Base-by-base conservation (phyloP, 352 stramenopile genomes). In the Halophytophthora batemanensis region DNA sequence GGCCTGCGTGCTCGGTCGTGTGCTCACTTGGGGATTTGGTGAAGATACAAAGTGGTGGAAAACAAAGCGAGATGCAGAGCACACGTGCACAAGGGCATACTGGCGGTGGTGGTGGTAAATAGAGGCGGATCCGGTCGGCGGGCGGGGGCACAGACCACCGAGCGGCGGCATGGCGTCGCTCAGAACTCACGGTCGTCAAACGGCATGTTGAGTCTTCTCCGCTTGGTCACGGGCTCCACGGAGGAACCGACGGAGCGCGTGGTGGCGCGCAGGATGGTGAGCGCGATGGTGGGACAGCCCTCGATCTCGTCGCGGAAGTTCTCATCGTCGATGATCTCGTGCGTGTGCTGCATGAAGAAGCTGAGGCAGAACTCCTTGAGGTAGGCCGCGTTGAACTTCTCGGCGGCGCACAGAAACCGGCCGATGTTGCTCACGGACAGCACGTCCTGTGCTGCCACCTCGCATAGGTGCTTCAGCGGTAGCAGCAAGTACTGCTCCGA, bases 241-340 rank as follows among this genome's bases (percentile, higher is more conserved):
- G 64, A 55, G 22, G 55, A 64, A 12, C 67, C 49, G 22, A 33
- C 29, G 1, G 53, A 55, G 28, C 78, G 68, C 53, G 66, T 71
- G 18, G 79, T 77, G 33, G 79, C 79, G 19, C 80, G 75, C n/a
- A 94, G 54, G 42, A 94, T 82, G 41, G 77, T 85, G 33, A 94
- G 50, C 43, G 84, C 84, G 25, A 94, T 77, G 17, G 76, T 78
- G 12, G 84, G 84, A 29, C 74, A 91, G 31, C 56, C 74, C 50
- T 94, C 82, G 42, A 94, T 80, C 50, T 94, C 84, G 19, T 90
- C 74, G 40, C 78, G 71, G 41, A 93, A 94, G 51, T 69, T 87
- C 35, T 92, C 82, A 29, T 92, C 80, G 38, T 94, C 82, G 15
- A 93, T 75, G 39, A 94, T 79, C 45, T 93, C 78, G 35, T 70